These are phyloP conservation scores for Elongisporangium prolatum DNA, from an alignment of 352 stramenopile genomes.

Conservation along the genomic window DNA sequence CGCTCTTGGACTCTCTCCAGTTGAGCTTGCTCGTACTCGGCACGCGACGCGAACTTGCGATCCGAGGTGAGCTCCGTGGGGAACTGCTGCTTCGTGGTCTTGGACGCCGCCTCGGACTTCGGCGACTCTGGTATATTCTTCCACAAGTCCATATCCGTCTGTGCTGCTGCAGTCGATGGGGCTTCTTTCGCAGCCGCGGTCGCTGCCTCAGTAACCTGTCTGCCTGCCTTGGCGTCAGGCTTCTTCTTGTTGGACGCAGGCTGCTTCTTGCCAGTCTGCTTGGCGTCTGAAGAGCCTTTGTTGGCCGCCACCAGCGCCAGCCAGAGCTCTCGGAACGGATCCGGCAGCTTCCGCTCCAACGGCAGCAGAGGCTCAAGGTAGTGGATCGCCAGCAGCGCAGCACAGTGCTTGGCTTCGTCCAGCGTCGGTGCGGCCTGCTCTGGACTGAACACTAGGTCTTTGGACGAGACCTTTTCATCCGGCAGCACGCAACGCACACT, in stretches of 20 bases:
- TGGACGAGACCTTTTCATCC: conserved; percentile 91
- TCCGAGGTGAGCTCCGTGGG: conserved; percentile 53
- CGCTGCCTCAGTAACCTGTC: conserved; percentile 3
- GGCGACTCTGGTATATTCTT: conserved; percentile 11
- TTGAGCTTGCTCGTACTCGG: conserved; percentile 62
- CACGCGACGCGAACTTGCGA: conserved; percentile 69
- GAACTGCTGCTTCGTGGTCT: conserved; percentile 14
- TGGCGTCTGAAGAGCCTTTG: background rate
- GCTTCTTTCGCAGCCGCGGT: conserved; percentile 2
- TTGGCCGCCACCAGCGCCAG: conserved; percentile 29
- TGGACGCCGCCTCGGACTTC: background rate
- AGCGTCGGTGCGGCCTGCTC: conserved; percentile 71
- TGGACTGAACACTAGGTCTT: conserved; percentile 92
- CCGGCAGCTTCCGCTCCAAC: conserved; percentile 94
- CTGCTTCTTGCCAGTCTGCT: conserved; percentile 10
- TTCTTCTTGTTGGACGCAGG: conserved; percentile 17
- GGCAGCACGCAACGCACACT: conserved; percentile 86
- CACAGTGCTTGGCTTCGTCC: conserved; percentile 91
- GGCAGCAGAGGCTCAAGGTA: conserved; percentile 92
- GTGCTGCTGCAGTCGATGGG: conserved; percentile 6
- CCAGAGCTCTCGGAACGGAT: conserved; percentile 95
- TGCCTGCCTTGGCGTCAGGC: conserved; percentile 5
- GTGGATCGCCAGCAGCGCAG: conserved; percentile 91
- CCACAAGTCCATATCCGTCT: conserved; percentile 39
- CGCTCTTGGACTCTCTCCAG: conserved; percentile 43